Conservation (phyloP, 129 eudicot species). For the Centella asiatica region DNA sequence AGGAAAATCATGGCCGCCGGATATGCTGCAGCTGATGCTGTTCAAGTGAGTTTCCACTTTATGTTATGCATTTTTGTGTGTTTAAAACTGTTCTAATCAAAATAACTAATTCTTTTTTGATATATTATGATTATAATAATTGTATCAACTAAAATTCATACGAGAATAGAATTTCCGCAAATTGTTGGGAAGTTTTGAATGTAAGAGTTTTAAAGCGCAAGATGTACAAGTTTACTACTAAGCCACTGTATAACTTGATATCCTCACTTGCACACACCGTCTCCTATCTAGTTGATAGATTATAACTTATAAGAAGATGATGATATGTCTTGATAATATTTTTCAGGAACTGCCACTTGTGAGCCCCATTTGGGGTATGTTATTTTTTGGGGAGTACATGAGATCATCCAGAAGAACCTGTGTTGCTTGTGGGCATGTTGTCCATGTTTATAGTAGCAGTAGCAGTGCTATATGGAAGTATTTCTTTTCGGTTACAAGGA, state of each 20-base stretch:
- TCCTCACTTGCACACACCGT: too few species aligned
- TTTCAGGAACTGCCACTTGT: constrained; percentile 50
- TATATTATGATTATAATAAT: too few species aligned
- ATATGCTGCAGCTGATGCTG: constrained; percentile 61
- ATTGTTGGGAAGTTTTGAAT: too few species aligned
- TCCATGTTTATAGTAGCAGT: constrained; percentile 44
- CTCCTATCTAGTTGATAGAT: too few species aligned
- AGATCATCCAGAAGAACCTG: constrained; percentile 42
- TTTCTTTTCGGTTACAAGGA: too few species aligned
- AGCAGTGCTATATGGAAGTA: constrained; percentile 35
- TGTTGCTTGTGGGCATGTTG: constrained; percentile 34
- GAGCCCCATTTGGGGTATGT: constrained; percentile 55
- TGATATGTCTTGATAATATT: background rate
- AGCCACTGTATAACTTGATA: too few species aligned
- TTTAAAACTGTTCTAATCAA: too few species aligned
- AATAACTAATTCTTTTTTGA: too few species aligned
- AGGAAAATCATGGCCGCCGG: constrained; percentile 61
- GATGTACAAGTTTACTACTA: too few species aligned
- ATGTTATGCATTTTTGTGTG: background rate
- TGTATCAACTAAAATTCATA: too few species aligned
- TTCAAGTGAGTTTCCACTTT: constrained; percentile 26
- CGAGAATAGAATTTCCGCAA: too few species aligned
- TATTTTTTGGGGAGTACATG: constrained; percentile 50
- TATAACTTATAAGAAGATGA: background rate
- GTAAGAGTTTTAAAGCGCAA: too few species aligned